phyloP scores from a whole-genome alignment of 139 green algal species.

The Micromonas pusilla region DNA sequence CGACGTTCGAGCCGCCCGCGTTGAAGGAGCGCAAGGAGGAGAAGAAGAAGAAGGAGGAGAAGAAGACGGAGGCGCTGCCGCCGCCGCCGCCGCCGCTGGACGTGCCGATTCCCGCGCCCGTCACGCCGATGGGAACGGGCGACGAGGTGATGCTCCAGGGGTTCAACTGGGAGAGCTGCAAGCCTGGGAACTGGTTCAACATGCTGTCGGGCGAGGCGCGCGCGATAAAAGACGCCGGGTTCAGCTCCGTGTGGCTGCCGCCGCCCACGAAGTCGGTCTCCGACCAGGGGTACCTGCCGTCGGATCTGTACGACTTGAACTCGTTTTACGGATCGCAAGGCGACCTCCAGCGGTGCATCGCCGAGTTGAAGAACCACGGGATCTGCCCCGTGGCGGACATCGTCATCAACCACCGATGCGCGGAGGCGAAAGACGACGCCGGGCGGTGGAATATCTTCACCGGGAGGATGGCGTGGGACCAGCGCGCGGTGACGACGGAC shows the following conservation, averaged over 20 bases:
- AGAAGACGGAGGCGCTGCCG: neutral
- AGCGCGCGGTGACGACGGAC: conserved; percentile 67
- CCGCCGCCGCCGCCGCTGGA: conserved; percentile 38
- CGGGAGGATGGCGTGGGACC: conserved; percentile 85
- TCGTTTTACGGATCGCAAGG: conserved; percentile 62
- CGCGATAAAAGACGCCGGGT: conserved; percentile 10
- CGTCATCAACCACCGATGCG: conserved; percentile 91
- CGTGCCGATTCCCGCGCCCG: conserved; percentile 42
- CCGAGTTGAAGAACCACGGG: conserved; percentile 50
- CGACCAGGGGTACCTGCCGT: conserved; percentile 62
- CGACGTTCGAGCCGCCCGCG: neutral
- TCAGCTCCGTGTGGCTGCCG: conserved; percentile 43
- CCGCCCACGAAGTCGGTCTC: conserved; percentile 38
- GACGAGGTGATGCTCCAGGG: conserved; percentile 89
- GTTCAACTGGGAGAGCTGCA: conserved; percentile 86
- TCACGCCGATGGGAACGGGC: conserved; percentile 56
- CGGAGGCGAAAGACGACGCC: conserved; percentile 55
- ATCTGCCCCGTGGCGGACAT: conserved; percentile 89
- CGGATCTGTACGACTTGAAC: conserved; percentile 75
- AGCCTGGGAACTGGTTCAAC: conserved; percentile 6
- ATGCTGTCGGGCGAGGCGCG: neutral
- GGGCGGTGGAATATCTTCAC: conserved; percentile 83
- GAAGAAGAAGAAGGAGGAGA: neutral
- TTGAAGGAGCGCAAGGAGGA: neutral
- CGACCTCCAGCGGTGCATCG: conserved; percentile 66